Conservation (phyloP, 139 green algal species). For the Gonium pectorale region DNA sequence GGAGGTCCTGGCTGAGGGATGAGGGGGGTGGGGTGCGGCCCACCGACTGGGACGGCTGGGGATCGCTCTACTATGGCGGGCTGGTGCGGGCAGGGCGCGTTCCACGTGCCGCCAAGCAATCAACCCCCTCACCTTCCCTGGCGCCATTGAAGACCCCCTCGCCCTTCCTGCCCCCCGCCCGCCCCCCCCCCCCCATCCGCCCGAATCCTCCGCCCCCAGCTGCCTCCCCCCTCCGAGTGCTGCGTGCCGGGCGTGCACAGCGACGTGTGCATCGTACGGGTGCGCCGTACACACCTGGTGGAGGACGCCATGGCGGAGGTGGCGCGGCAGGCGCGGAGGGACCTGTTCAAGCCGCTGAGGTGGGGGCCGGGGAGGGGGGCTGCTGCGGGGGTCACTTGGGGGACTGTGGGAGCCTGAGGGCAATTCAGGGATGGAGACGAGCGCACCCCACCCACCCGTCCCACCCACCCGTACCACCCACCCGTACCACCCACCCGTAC, state of each 20-base stretch:
- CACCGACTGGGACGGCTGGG: neutral
- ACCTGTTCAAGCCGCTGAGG: conserved; percentile 93
- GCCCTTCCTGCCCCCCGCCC: neutral
- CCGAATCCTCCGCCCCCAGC: conserved; percentile 19
- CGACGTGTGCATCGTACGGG: conserved; percentile 93
- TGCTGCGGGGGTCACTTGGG: too few species aligned
- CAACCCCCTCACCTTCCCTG: neutral
- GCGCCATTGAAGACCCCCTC: neutral
- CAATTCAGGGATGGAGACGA: too few species aligned
- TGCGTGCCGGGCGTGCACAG: conserved; percentile 73
- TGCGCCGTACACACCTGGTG: conserved; percentile 88
- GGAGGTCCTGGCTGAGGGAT: neutral
- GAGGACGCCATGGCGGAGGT: conserved; percentile 93
- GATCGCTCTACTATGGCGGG: neutral
- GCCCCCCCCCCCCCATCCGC: neutral
- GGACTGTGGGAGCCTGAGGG: too few species aligned
- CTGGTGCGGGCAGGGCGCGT: too few species aligned
- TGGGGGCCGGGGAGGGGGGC: neutral
- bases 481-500: too few species aligned
- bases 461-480: too few species aligned
- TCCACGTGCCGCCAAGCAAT: neutral
- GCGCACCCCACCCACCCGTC: too few species aligned
- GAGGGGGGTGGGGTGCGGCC: neutral
- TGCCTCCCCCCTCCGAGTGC: conserved; percentile 63
- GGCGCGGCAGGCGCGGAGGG: conserved; percentile 67